phyloP scores from a whole-genome alignment of 768 basidiomycete genomes.

The Termitomyces sp. region DNA sequence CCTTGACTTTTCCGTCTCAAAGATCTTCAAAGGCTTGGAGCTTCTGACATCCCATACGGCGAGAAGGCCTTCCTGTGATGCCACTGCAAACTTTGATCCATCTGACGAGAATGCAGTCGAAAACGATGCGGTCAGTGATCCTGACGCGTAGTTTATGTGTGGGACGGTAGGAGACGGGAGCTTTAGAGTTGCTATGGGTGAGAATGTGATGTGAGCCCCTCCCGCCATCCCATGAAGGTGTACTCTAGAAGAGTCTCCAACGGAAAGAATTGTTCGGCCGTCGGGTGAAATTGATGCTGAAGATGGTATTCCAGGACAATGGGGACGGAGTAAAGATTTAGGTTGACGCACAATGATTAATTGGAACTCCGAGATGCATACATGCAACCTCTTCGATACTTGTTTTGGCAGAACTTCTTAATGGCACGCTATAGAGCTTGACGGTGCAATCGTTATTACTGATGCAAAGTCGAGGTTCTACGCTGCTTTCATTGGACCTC shows the following conservation, averaged over 20 bases:
- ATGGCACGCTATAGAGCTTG: slow-evolving; percentile 72
- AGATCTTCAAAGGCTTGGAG: slow-evolving; percentile 61
- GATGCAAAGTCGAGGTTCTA: slow-evolving; percentile 72
- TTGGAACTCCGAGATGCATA: slow-evolving; percentile 57
- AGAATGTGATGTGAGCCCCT: slow-evolving; percentile 53
- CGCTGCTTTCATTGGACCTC: slow-evolving; percentile 53
- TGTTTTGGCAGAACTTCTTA: slow-evolving; percentile 38
- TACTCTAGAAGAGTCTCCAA: slow-evolving; percentile 86
- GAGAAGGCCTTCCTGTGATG: slow-evolving; percentile 75
- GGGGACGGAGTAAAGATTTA: neutral
- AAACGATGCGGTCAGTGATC: slow-evolving; percentile 65
- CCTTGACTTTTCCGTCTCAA: slow-evolving; percentile 48
- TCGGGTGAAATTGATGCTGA: slow-evolving; percentile 88
- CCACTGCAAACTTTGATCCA: slow-evolving; percentile 76
- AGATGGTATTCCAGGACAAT: slow-evolving; percentile 4
- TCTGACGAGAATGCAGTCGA: slow-evolving; percentile 74
- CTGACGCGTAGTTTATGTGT: slow-evolving; percentile 27
- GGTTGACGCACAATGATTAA: slow-evolving; percentile 69
- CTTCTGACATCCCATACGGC: slow-evolving; percentile 83
- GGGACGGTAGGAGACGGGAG: slow-evolving; percentile 52
- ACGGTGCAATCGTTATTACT: slow-evolving; percentile 85
- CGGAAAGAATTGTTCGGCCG: slow-evolving; percentile 78
- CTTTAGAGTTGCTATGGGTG: slow-evolving; percentile 60
- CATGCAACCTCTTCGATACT: slow-evolving; percentile 45
- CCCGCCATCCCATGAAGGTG: slow-evolving; percentile 76